A percentile compares a stretch with the other conserved stretches of the same genome.
Evolutionary conservation across 78 protist genomes (phyloP).

Genomic region (Diacronema lutheri): DNA sequence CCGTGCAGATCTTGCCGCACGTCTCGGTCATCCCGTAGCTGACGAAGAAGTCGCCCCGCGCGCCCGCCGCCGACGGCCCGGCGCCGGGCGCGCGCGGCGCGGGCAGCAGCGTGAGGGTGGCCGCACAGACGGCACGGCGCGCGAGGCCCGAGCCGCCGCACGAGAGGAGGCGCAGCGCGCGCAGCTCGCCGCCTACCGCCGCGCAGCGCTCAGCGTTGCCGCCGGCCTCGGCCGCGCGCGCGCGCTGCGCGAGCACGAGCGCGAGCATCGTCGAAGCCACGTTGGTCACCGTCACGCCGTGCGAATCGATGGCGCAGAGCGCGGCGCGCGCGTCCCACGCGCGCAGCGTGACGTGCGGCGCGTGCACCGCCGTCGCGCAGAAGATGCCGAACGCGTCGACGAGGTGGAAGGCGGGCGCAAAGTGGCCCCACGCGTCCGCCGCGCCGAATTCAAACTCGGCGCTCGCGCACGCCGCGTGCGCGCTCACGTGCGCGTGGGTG

Average conservation of each 20-base stretch:
- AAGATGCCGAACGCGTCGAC: slow-evolving; percentile 38
- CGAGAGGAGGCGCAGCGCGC: slow-evolving; percentile 13
- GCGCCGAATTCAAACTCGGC: background rate
- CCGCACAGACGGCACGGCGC: background rate
- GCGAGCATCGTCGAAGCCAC: slow-evolving; percentile 27
- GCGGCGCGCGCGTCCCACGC: background rate
- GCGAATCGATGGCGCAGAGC: background rate
- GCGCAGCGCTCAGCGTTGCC: no score
- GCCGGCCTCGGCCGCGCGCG: background rate
- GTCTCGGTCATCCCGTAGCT: slow-evolving; percentile 9
- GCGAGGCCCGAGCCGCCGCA: background rate
- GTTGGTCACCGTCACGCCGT: slow-evolving; percentile 24
- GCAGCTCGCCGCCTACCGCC: background rate
- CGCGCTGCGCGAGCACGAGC: slow-evolving; percentile 14
- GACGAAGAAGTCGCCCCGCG: background rate
- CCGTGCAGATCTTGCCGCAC: slow-evolving; percentile 16
- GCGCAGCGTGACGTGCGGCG: background rate
- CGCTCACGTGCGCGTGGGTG: background rate
- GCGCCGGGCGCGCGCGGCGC: background rate
- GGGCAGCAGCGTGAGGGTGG: background rate
- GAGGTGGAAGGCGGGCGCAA: slow-evolving; percentile 40
- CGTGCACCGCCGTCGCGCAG: slow-evolving; percentile 22
- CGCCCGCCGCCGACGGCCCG: background rate
- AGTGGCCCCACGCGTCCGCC: slow-evolving; percentile 39
- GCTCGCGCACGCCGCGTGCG: background rate